Conservation (phyloP, 345 rosid genomes). For the Microthlaspi erraticum region DNA sequence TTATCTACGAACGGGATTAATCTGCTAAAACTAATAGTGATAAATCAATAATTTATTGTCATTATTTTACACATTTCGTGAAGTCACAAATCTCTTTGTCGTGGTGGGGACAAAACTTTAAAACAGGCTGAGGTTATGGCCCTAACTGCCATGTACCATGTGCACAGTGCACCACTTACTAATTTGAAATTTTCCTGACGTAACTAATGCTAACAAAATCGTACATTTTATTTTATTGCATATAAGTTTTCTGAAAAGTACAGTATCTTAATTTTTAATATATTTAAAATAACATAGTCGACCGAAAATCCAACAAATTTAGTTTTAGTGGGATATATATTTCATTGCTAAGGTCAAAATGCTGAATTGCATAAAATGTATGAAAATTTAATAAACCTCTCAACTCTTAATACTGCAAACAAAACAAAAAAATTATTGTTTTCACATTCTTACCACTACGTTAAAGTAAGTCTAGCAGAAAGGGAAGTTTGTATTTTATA, state of each 20-base stretch:
- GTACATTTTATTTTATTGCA: slow-evolving; percentile 9
- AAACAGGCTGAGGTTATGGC: slow-evolving; percentile 48
- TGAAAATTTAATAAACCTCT: no score
- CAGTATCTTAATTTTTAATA: neutral
- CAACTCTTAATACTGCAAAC: neutral
- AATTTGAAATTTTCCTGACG: slow-evolving; percentile 17
- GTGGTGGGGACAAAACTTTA: slow-evolving; percentile 47
- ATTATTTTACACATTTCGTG: slow-evolving; percentile 26
- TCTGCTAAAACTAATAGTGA: neutral
- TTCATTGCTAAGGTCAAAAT: neutral
- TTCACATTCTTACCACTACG: neutral
- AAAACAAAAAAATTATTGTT: neutral
- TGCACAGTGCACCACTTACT: slow-evolving; percentile 45
- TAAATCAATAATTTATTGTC: neutral
- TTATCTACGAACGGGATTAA: no score
- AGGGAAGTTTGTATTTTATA: neutral
- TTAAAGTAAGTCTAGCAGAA: neutral
- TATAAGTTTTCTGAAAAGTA: neutral
- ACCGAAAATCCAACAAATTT: neutral
- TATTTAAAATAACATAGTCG: neutral
- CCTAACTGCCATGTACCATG: slow-evolving; percentile 48
- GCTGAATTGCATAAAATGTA: neutral
- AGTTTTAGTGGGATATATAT: slow-evolving; percentile 5
- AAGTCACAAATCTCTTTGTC: slow-evolving; percentile 45
- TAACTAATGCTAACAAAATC: slow-evolving; percentile 23